These are phyloP conservation scores for Rubia occidens DNA, from an alignment of 305 asterid genomes.

Conservation along the genomic window DNA sequence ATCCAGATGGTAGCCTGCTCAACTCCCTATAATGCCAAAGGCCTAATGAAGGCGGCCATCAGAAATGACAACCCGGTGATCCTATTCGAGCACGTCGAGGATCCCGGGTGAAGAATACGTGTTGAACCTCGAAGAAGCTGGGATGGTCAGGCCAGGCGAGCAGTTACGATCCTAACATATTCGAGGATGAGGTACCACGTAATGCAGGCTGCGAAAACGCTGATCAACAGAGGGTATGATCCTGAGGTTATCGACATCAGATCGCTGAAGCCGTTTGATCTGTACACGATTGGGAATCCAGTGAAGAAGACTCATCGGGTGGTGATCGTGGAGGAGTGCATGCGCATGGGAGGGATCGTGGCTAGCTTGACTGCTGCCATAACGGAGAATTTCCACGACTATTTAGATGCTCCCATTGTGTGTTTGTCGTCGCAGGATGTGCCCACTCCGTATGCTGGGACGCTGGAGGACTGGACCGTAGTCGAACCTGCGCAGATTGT, in stretches of 20 bases:
- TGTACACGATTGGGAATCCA: constrained; percentile 55
- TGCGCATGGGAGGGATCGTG: constrained; percentile 79
- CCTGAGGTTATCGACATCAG: constrained; percentile 76
- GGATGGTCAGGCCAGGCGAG: constrained; percentile 66
- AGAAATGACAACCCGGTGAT: constrained; percentile 64
- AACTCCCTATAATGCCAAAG: constrained; percentile 66
- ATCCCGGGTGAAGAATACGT: constrained; percentile 69
- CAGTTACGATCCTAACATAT: constrained; percentile 60
- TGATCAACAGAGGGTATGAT: constrained; percentile 62
- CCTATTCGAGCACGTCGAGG: constrained; percentile 63
- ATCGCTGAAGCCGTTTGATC: constrained; percentile 73
- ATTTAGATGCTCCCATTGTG: constrained; percentile 56
- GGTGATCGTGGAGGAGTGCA: constrained; percentile 68
- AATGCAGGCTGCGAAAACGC: constrained; percentile 68
- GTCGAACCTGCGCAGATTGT: constrained; percentile 75
- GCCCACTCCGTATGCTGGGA: constrained; percentile 70
- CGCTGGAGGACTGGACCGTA: constrained; percentile 59
- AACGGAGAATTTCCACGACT: constrained; percentile 56
- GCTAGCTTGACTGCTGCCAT: constrained; percentile 73
- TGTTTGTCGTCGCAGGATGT: constrained; percentile 69
- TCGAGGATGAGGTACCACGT: constrained; percentile 81
- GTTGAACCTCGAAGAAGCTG: constrained; percentile 56
- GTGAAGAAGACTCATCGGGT: constrained; percentile 70
- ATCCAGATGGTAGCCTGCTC: constrained; percentile 79
- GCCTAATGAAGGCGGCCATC: constrained; percentile 65